Conservation (phyloP, 2,329 filamentous ascomycete species). For the Talaromyces sp. region DNA sequence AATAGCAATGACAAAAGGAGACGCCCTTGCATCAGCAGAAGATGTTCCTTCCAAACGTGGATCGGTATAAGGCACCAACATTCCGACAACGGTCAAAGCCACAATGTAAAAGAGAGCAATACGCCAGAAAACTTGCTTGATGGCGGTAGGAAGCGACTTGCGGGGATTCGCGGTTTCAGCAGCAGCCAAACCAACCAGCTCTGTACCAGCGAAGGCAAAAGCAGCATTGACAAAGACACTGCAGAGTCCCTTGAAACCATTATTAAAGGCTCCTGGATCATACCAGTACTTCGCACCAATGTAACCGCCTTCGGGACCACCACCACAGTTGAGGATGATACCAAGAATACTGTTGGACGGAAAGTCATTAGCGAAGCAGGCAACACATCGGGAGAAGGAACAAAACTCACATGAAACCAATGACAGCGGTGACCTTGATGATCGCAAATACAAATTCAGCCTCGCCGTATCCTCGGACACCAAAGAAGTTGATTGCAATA, state of each 20-base stretch:
- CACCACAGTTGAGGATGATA: slow-evolving; percentile 80
- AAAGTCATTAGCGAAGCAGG: slow-evolving; percentile 19
- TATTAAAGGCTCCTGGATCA: slow-evolving; percentile 70
- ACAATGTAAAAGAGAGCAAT: slow-evolving; percentile 88
- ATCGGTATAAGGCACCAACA: slow-evolving; percentile 72
- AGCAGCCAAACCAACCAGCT: slow-evolving; percentile 59
- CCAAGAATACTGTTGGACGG: slow-evolving; percentile 64
- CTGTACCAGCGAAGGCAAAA: slow-evolving; percentile 61
- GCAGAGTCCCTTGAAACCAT: slow-evolving; percentile 64
- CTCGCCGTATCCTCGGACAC: slow-evolving; percentile 84
- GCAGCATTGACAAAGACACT: slow-evolving; percentile 62
- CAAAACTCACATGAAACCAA: slow-evolving; percentile 74
- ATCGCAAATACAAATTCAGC: slow-evolving; percentile 85
- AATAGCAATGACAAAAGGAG: slow-evolving; percentile 92
- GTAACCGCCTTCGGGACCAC: slow-evolving; percentile 68
- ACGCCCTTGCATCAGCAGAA: slow-evolving; percentile 67
- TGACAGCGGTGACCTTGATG: slow-evolving; percentile 79
- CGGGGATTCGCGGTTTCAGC: slow-evolving; percentile 57
- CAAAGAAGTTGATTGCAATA: slow-evolving; percentile 79
- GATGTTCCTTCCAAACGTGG: slow-evolving; percentile 58
- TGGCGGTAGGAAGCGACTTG: slow-evolving; percentile 75
- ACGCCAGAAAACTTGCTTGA: slow-evolving; percentile 95
- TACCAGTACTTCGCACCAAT: slow-evolving; percentile 77
- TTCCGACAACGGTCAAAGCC: slow-evolving; percentile 73
- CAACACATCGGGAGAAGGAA: slow-evolving; percentile 23